These are phyloP conservation scores for Phaeophleospora eucalypticola DNA, from an alignment of 2,329 filamentous ascomycete species.

Conservation along the genomic window DNA sequence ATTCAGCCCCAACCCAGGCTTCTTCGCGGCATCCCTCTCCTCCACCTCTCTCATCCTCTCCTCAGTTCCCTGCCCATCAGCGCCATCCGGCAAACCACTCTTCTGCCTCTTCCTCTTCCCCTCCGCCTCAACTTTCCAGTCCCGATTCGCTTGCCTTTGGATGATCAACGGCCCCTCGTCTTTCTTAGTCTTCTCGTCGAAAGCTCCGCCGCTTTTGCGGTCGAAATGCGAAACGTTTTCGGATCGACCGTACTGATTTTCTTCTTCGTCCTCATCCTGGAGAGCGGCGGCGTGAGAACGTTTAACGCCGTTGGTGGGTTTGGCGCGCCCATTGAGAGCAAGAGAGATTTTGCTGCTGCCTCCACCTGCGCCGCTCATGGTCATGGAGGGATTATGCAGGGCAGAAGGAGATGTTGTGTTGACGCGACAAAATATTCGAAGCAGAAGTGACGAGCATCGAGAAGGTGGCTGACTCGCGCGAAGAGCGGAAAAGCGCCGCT, in stretches of 20 bases:
- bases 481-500: too few species aligned
- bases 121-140: conserved; percentile 58
- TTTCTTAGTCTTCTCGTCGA: conserved; percentile 36
- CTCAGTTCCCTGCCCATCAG: conserved; percentile 25
- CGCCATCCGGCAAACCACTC: conserved; percentile 51
- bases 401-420: neutral
- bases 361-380: neutral
- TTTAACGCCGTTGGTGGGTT: conserved; percentile 38
- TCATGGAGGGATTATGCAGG: neutral
- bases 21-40: conserved; percentile 37
- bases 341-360: conserved; percentile 32
- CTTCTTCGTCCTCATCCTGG: conserved; percentile 46
- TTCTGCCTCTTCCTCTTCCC: conserved; percentile 47
- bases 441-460: too few species aligned
- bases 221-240: conserved; percentile 55
- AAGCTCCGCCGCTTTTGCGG: conserved; percentile 47
- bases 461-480: too few species aligned
- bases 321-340: conserved; percentile 26
- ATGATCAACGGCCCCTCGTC: conserved; percentile 54
- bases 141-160: conserved; percentile 53
- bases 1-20: conserved; percentile 53
- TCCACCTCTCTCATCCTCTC: conserved; percentile 26
- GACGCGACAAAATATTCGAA: too few species aligned
- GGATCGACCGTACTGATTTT: conserved; percentile 44
- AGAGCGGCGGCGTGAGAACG: conserved; percentile 37